Base-by-base conservation (phyloP, 148 eudicot genomes). In the Persicaria maculosa region DNA sequence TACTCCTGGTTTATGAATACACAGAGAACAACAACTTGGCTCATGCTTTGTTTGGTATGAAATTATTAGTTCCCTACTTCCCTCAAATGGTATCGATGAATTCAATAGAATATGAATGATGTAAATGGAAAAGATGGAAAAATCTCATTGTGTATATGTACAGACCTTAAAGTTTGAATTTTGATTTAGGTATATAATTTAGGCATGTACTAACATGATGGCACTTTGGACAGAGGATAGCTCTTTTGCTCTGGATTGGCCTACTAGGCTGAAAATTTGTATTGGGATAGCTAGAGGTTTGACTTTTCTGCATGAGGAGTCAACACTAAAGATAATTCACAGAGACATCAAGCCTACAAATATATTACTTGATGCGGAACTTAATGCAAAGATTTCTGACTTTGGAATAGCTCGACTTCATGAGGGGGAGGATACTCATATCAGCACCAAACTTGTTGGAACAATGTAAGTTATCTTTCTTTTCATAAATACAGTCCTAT, bases 341-440 rank as follows among this genome's bases (percentile, higher is more conserved):
- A 78, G 88, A 54, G 85, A 85, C 70, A 82, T 85, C 72, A 85
- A 85, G 75, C 74, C 80, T 20, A 80, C 74, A 53, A 85, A 85
- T 50, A 50, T 85, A 44, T 80, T 85, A 40, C 84, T 85, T 12
- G 88, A 85, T 64, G 15, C 50, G 14, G 74, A 85, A 4, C 81
- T 85, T 10, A 85, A 80, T 71, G 79, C 88, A 36, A 83, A 83
- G 68, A 85, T 83, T 36, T 79, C 86, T 7, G 88, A 83, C 74
- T 86, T 86, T 81, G 88, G 88, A 47, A 77, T 86, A 54, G 88
- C 88, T 47, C 79, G 77, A 76, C 88, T 86, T 73, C 64, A 75
- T 43, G 88, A 86, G 36, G 83, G 12, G 31, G 65, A 83, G 58
- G 81, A 83, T 11, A 81, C 86, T 17, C 88, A 85, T 46, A 83